Evolutionary conservation across 139 green algal species (phyloP), one percentile per base, ranked within the genome.

Genomic region (Pseudopediastrum boryanum): DNA sequence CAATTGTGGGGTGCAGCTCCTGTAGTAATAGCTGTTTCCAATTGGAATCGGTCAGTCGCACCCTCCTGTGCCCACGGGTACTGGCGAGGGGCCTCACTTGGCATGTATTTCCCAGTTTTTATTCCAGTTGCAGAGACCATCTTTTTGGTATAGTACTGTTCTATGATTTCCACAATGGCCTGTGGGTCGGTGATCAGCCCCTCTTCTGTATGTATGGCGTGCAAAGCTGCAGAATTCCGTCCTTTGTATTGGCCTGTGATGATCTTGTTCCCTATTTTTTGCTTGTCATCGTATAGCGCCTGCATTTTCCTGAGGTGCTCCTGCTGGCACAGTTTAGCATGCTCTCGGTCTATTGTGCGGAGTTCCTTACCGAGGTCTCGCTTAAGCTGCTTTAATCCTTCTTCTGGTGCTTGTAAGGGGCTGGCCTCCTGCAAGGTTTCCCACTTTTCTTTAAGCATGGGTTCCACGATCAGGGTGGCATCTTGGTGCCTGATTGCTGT

Each of bases 51-150:
- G 52, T 62, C 29, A 9, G 29, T 9, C 9, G 8, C 0, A 16
- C 29, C 29, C 12, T 62, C 52, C 29, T n/a, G 52, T 16, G 8
- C 31, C 52, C 52, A 62, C 31, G 52, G 52, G 12, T 62, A 62
- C 25, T 62, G 29, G 8, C 63, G 33, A 8, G 63, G 31, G 29
- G 36, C 27, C 33, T 52, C 33, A 27, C 51, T 8, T 25, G 63
- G 63, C 0, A 71, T 23, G 33, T 71, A 71, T 48, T 48, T 51
- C 21, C 63, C 63, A 29, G 33, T 50, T 71, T 71, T 71, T 1
- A 21, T 44, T 6, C 63, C 52, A 8, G 7, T 6, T 21, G 52
- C 25, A 36, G 52, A 25, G 10, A n/a, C 10, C 25, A 62, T 25
- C 63, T 71, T 71, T 48, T 50, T 23, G 29, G 8, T 42, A 23